These are phyloP conservation scores for Vaccinium darrowii DNA, from an alignment of 148 eudicot genomes.

Conservation along the genomic window DNA sequence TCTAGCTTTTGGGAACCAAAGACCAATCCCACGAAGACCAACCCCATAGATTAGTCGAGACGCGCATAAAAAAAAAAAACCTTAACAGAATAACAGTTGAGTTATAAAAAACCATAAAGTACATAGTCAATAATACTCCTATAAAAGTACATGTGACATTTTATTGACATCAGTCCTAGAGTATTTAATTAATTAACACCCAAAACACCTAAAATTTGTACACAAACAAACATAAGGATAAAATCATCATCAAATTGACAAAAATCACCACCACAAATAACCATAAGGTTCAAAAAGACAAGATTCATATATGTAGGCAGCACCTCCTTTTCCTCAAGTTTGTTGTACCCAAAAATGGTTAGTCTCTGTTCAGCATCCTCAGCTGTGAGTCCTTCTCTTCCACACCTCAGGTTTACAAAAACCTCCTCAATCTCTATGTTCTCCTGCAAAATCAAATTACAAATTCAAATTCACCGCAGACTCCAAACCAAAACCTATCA, in stretches of 20 bases:
- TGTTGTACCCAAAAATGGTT: conserved; percentile 73
- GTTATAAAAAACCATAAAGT: no score
- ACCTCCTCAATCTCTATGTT: conserved; percentile 82
- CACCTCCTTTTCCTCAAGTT: conserved; percentile 91
- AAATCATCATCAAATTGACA: background rate
- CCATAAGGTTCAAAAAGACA: background rate
- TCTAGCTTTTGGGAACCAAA: no score
- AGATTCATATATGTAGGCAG: background rate
- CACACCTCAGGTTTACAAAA: conserved; percentile 79
- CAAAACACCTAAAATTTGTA: background rate
- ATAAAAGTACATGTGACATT: no score
- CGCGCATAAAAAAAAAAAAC: no score
- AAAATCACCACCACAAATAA: background rate
- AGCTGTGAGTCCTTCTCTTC: conserved; percentile 59
- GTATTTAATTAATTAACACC: background rate
- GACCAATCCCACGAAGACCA: no score
- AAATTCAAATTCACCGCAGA: conserved; percentile 4
- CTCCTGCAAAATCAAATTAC: conserved; percentile 51
- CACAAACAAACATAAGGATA: background rate
- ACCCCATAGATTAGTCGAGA: no score
- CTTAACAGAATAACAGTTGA: no score
- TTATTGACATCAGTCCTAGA: background rate
- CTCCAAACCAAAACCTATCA: background rate
- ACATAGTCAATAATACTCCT: no score
- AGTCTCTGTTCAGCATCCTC: conserved; percentile 71